Evolutionary conservation across 192 early-diverging fungal genomes (phyloP), one percentile per base, ranked within the genome.

Genomic region (Podila horticola): DNA sequence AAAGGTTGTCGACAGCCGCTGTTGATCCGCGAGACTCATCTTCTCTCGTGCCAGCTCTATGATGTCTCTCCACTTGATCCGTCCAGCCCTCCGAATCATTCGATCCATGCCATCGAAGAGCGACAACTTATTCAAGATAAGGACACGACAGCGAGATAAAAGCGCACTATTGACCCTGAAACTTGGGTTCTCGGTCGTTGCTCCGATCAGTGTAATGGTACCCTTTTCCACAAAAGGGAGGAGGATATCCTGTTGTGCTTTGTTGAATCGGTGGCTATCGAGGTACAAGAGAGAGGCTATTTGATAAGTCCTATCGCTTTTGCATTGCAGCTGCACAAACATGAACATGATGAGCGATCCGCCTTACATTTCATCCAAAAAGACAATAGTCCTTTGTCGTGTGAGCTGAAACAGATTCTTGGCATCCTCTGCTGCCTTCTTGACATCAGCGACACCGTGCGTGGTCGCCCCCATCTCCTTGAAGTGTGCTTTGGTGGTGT

Each of bases 201-300:
- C 92, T 31, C 74, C 93, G 31, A 94, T 91, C 19, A 93, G 74
- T 11, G 88, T 85, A 31, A 94, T 85, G 26, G 89, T 87, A 22
- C 93, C 93, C 30, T 88, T 86, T 84, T 97, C 96, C 10, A 97
- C 85, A 74, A 86, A 84, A 0, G 93, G 93, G 30, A 97, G 81
- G 64, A 97, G 94, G 4, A 95, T 74, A 69, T 97, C 96, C 65
- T 97, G 96, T 73, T 97, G 96, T 13, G 90, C 86, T 77, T 95
- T 95, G 26, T 90, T 96, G 75, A 97, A 97, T 24, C 96, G 88
- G 83, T 97, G 96, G 28, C 82, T 83, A 45, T 20, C 33, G 29
- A 20, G 57, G 36, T 26, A 26, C 15, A 33, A 49, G 12, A 8
- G 29, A 41, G 57, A n/a, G 13, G 17, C 31, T 0, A 4, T 12